A percentile compares a stretch with the other conserved stretches of the same genome.
phyloP scores from a whole-genome alignment of 1,284 basidiomycete species.

The Phaffia rhodozyma region DNA sequence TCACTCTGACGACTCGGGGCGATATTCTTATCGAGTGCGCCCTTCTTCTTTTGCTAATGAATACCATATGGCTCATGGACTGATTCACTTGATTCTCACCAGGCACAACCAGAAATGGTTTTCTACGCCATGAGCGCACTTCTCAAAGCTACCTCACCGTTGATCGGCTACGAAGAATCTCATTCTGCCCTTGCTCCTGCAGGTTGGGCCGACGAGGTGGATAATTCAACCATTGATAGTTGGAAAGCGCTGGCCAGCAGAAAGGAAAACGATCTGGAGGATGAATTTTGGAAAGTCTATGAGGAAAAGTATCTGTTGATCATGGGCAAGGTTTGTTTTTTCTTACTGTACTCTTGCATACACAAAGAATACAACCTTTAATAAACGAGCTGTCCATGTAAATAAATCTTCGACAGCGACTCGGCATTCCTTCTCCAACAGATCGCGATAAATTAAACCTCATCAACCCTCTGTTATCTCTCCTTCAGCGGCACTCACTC shows the following conservation, averaged over 20 bases:
- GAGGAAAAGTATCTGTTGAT: slow-evolving; percentile 49
- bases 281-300: slow-evolving; percentile 45
- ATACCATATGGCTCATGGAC: too few species aligned
- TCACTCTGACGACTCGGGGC: slow-evolving; percentile 71
- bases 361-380: too few species aligned
- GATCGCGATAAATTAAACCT: slow-evolving; percentile 49
- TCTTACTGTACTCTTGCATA: neutral
- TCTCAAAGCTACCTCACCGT: slow-evolving; percentile 57
- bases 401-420: slow-evolving; percentile 42
- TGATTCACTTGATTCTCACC: slow-evolving; percentile 21
- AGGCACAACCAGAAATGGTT: slow-evolving; percentile 38
- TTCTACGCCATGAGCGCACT: slow-evolving; percentile 66
- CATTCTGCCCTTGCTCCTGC: slow-evolving; percentile 43
- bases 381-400: too few species aligned
- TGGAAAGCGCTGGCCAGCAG: slow-evolving; percentile 51
- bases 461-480: slow-evolving; percentile 50
- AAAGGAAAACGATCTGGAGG: slow-evolving; percentile 48
- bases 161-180: slow-evolving; percentile 64
- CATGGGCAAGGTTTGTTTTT: slow-evolving; percentile 50
- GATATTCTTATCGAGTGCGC: slow-evolving; percentile 70
- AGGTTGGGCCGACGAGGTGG: slow-evolving; percentile 52
- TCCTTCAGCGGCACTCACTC: slow-evolving; percentile 56
- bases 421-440: slow-evolving; percentile 51
- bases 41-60: slow-evolving; percentile 19
- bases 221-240: slow-evolving; percentile 45